These are phyloP conservation scores for Brassica rapa DNA, from an alignment of 345 rosid species.

Conservation along the genomic window DNA sequence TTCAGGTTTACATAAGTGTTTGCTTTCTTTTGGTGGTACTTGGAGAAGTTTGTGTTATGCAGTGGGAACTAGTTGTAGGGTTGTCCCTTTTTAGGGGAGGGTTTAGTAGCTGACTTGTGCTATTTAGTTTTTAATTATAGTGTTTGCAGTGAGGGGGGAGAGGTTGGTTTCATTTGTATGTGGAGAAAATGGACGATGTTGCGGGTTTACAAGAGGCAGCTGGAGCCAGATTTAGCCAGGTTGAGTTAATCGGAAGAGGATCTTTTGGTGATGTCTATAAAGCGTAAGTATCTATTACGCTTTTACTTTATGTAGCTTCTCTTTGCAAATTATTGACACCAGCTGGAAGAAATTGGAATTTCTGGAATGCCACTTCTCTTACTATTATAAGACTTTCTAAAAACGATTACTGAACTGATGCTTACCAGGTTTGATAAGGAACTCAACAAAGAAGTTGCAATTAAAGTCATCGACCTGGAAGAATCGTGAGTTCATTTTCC, in stretches of 20 bases:
- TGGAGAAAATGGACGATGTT: slow-evolving; percentile 74
- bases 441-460: slow-evolving; percentile 91
- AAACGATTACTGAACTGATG: slow-evolving; percentile 24
- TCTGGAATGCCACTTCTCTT: not conserved
- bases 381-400: not conserved
- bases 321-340: too few relatives aligned
- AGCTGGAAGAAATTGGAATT: not conserved
- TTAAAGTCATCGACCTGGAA: slow-evolving; percentile 95
- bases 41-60: not conserved
- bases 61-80: slow-evolving; percentile 29
- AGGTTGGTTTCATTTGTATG: slow-evolving; percentile 18
- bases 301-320: too few relatives aligned
- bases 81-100: slow-evolving; percentile 24
- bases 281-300: slow-evolving; percentile 94
- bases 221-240: slow-evolving; percentile 72
- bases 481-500: slow-evolving; percentile 74
- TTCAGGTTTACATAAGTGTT: not conserved
- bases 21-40: not conserved
- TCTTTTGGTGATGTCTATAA: slow-evolving; percentile 97
- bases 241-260: slow-evolving; percentile 95
- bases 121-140: not conserved
- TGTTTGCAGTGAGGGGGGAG: slow-evolving; percentile 22
- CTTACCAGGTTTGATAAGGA: slow-evolving; percentile 87
- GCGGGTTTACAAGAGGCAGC: slow-evolving; percentile 80
- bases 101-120: slow-evolving; percentile 12